These are phyloP conservation scores for Syzygium aqueum DNA, from an alignment of 345 rosid genomes.

Conservation along the genomic window DNA sequence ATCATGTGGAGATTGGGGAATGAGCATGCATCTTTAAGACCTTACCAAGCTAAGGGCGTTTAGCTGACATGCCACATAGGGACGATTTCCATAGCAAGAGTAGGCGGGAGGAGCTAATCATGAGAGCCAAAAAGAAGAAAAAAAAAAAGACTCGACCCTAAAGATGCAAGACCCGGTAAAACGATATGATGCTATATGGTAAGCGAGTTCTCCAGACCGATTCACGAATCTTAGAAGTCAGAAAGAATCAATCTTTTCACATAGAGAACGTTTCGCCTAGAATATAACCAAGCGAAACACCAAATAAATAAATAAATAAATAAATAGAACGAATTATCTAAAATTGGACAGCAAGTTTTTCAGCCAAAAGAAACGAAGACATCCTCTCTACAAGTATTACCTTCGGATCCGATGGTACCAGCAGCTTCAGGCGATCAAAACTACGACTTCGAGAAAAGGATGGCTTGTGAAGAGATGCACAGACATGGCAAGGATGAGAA, in stretches of 20 bases:
- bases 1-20: neutral
- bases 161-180: neutral
- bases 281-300: neutral
- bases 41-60: neutral
- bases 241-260: neutral
- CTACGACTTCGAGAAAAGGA: neutral
- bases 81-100: neutral
- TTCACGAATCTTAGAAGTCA: neutral
- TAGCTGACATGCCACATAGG: neutral
- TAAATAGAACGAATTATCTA: neutral
- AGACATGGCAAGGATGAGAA: slow-evolving; percentile 2
- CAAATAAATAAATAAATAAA: neutral
- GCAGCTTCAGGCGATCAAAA: neutral
- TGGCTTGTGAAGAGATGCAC: slow-evolving; percentile 7
- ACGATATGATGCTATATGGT: neutral
- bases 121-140: neutral
- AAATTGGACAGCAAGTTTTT: neutral
- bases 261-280: neutral
- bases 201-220: neutral
- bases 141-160: neutral
- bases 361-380: neutral
- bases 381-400: neutral
- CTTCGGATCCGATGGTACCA: slow-evolving; percentile 11
- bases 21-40: neutral
- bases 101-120: neutral